Evolutionary conservation across 768 basidiomycete species (phyloP), one percentile per base, ranked within the genome.

Genomic region (Kwoniella sp.): DNA sequence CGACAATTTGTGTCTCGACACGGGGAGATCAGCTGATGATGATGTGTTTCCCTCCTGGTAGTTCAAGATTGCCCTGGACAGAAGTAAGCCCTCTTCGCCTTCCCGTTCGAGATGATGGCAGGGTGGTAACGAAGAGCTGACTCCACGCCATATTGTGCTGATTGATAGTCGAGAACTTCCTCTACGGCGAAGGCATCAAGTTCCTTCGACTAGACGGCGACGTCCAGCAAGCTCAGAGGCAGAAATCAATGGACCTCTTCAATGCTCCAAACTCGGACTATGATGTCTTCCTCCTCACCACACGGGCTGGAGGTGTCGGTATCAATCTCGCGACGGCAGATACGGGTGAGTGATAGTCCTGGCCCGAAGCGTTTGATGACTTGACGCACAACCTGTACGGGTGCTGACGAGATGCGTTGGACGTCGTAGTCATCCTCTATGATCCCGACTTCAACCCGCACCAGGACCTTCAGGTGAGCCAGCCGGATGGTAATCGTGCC

Each of bases 371-470:
- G 41, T 45, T n/a, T n/a, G n/a, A n/a, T n/a, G n/a, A n/a, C n/a
- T n/a, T n/a, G n/a, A n/a, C n/a, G n/a, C n/a, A n/a, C n/a, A 30
- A 20, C 59, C n/a, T 47, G 29, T 11, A 26, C 2, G 26, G 15
- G n/a, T 23, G 55, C 63, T 66, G 64, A 63, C 53, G 55, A 55
- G 52, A 29, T 50, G 45, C 12, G 64, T 17, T 17, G 8, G 4
- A 11, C 20, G 11, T 8, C 3, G 11, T 17, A 74, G 81, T 82
- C 29, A 78, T 82, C 59, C 65, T 82, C 60, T 91, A 89, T 72
- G 95, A 99, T 76, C 93, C 93, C 0, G 96, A 99, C 82, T 99
- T 93, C 81, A 99, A 99, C 75, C 95, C 95, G n/a, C 93, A 96
- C 81, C 41, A 67, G 69, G 93, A 94, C 82, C 83, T 94, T 55